Conservation (phyloP, 2,329 filamentous ascomycete species). For the Hypoxylon sp. region DNA sequence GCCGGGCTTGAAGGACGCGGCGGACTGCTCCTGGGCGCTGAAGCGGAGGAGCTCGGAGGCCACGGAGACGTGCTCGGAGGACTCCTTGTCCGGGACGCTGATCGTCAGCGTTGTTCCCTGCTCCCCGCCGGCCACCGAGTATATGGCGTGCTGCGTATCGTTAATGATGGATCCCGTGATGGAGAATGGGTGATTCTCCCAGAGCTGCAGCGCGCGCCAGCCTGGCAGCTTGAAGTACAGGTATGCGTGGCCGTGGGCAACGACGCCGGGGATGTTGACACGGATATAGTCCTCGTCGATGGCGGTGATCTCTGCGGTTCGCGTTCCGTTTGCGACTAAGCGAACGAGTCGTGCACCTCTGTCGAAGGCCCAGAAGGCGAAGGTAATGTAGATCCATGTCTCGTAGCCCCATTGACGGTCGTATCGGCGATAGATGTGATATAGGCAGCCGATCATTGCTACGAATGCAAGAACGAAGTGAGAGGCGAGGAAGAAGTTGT, state of each 20-base stretch:
- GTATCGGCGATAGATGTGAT: slow-evolving; percentile 44
- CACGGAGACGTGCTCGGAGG: background rate
- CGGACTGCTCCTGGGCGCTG: background rate
- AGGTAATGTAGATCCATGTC: slow-evolving; percentile 46
- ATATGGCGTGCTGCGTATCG: background rate
- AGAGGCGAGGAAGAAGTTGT: slow-evolving; percentile 48
- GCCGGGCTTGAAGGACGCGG: slow-evolving; percentile 12
- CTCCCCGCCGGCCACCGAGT: slow-evolving; percentile 1
- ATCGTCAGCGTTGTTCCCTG: background rate
- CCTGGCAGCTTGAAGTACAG: slow-evolving; percentile 31
- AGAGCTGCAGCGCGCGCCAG: slow-evolving; percentile 43
- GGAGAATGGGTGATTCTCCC: slow-evolving; percentile 48
- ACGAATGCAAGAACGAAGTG: slow-evolving; percentile 48
- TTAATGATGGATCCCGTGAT: slow-evolving; percentile 33
- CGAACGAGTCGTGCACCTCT: slow-evolving; percentile 37
- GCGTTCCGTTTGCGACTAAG: slow-evolving; percentile 28
- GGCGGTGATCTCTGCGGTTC: slow-evolving; percentile 18
- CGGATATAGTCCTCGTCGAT: slow-evolving; percentile 41
- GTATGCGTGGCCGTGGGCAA: slow-evolving; percentile 33
- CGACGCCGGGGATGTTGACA: slow-evolving; percentile 37
- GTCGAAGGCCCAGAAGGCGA: slow-evolving; percentile 46
- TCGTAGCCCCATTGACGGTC: slow-evolving; percentile 45
- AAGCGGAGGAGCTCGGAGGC: background rate
- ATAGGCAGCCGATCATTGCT: slow-evolving; percentile 46
- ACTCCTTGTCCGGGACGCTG: slow-evolving; percentile 17